These are phyloP conservation scores for Shiraia sp. DNA, from an alignment of 2,329 filamentous ascomycete genomes.

Conservation along the genomic window DNA sequence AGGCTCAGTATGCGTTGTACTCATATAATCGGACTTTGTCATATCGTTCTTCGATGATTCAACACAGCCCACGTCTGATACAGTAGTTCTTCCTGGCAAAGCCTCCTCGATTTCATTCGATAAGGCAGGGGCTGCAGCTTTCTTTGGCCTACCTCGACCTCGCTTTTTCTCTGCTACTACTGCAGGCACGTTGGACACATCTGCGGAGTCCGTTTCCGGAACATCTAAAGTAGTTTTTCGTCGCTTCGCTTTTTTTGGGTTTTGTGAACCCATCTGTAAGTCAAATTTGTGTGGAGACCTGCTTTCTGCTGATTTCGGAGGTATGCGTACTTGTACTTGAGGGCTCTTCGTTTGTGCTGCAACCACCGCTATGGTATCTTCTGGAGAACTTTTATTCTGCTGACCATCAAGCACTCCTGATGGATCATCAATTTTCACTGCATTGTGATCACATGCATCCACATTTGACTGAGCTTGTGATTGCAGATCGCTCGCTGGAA, in stretches of 20 bases:
- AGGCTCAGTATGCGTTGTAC: no score
- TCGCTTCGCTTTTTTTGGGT: slow-evolving; percentile 24
- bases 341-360: slow-evolving; percentile 10
- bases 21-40: no score
- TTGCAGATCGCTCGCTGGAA: slow-evolving; percentile 6
- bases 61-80: no score
- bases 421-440: not conserved
- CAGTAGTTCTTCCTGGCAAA: slow-evolving; percentile 1
- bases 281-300: slow-evolving; percentile 3
- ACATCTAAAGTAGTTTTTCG: slow-evolving; percentile 24
- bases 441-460: no score
- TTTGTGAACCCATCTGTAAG: slow-evolving; percentile 2
- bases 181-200: not conserved
- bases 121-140: slow-evolving; percentile 10
- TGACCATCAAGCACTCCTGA: not conserved
- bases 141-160: slow-evolving; percentile 39
- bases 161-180: slow-evolving; percentile 26
- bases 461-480: not conserved
- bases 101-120: slow-evolving; percentile 6
- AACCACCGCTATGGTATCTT: not conserved
- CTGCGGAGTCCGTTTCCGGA: slow-evolving; percentile 7
- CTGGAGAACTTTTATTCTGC: not conserved
- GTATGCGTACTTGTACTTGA: slow-evolving; percentile 31
- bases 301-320: slow-evolving; percentile 12
- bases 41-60: no score